Base-by-base conservation (phyloP, 2,329 filamentous ascomycete genomes). In the Trichoderma polysporum region DNA sequence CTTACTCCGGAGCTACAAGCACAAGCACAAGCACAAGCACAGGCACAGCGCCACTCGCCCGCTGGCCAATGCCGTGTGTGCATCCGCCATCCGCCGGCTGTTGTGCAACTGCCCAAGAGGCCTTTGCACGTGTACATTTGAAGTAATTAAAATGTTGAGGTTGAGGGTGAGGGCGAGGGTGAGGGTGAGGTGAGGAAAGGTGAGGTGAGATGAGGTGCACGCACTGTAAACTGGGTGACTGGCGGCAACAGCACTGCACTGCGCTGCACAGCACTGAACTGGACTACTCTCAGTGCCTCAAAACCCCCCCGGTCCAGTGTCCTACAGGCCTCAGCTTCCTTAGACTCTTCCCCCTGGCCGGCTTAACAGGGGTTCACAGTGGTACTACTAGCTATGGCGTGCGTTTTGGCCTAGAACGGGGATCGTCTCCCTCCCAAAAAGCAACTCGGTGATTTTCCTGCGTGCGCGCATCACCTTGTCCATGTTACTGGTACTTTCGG, bases 61-160 rank as follows among this genome's bases (percentile, higher is more conserved):
- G 45, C 27, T 39, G 59, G 47, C 59, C 59, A 62, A 53, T 62
- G 59, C 59, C 59, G 59, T 53, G 47, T 35, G 47, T 47, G 47
- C 27, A n/a, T 29, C 35, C 35, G 22, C 22, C 2, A 22, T 27
- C 19, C 47, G 47, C 22, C 47, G 25, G n/a, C 59, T 53, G 59
- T 15, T 62, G 59, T 62, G 59, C 27, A 53, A 62, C 59, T 10
- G 25, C 25, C 35, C 59, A 52, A 39, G 35, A 62, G 59, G 33
- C 17, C 22, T 27, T 62, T 33, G 47, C 59, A 62, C 49, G 47
- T 62, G 59, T n/a, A 62, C 39, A 19, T 45, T 13, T 19, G n/a
- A 19, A 35, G 31, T 27, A 27, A n/a, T n/a, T n/a, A 29, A 35
- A 22, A 49, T 54, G 19, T 7, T 37, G 7, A n/a, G n/a, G n/a